phyloP scores from a whole-genome alignment of 169 alveolate genomes.

The Cryptosporidium ryanae region DNA sequence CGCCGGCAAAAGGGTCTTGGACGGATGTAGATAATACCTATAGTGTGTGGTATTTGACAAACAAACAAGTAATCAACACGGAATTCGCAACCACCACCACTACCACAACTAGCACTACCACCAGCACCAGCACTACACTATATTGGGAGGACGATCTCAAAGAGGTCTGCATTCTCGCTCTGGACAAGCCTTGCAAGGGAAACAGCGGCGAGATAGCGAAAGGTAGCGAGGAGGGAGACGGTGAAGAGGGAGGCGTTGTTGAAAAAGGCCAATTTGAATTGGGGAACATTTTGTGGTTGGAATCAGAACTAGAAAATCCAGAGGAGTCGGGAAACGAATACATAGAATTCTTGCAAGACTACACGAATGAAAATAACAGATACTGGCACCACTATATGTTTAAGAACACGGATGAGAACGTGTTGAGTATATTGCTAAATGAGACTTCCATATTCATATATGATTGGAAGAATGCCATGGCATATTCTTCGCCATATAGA shows the following conservation, averaged over 20 bases:
- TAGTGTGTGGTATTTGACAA: constrained; percentile 40
- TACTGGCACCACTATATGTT: background rate
- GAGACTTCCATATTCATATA: constrained; percentile 1
- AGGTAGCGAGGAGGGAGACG: too few species aligned
- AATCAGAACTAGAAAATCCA: background rate
- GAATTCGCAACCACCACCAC: constrained; percentile 6
- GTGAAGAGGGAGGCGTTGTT: too few species aligned
- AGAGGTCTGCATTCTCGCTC: constrained; percentile 14
- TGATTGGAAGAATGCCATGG: constrained; percentile 41
- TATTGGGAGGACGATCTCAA: constrained; percentile 17
- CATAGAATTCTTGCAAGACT: background rate
- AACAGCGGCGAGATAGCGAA: constrained; percentile 6
- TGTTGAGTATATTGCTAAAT: constrained; percentile 6
- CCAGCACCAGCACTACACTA: too few species aligned
- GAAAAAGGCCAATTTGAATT: background rate
- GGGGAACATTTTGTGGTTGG: constrained; percentile 20
- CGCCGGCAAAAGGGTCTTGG: background rate
- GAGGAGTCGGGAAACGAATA: background rate
- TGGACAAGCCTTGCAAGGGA: constrained; percentile 30
- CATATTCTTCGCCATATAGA: constrained; percentile 52
- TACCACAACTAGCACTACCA: constrained; percentile 16
- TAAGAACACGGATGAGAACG: background rate
- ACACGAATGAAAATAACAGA: background rate
- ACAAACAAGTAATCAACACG: background rate
- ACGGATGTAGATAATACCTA: background rate